Base-by-base conservation (phyloP, 108 stramenopile genomes). In the Stephanodiscus triporus region DNA sequence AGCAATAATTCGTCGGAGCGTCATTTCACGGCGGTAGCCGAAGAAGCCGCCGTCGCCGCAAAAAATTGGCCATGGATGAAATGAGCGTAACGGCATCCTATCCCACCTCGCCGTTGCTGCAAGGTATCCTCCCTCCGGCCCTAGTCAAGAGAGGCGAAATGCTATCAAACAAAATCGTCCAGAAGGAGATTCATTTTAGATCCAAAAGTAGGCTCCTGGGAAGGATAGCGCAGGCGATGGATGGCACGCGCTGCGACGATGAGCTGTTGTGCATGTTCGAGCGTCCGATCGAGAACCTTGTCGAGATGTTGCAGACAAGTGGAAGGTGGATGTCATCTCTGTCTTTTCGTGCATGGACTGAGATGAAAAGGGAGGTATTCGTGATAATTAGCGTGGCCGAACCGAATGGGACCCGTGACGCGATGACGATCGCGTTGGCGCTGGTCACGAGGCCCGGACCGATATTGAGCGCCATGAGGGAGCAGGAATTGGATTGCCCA, bases 231-330 rank as follows among this genome's bases (percentile, higher is more conserved):
- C 32, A 45, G 6, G 63, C 80, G 48, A 92, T 94, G 91, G 86
- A 94, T 78, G 93, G 93, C 9, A 87, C 74, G 9, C 77, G 84
- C 30, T 88, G 89, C 55, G 93, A 94, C 56, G 93, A 94, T 74
- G 93, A 89, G 63, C 60, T 94, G 45, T 87, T 78, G 17, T 91
- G 88, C 64, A 80, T 70, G 61, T 92, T 92, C 69, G 84, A 89
- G 38, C 66, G 47, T 54, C 88, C 93, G 23, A 68, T 90, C n/a
- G 72, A 82, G 17, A 63, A 88, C 45, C 73, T 94, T 22, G 63
- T 88, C 4, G 77, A 88, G 19, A 49, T 82, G 61, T 80, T 92
- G 9, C 72, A 58, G 49, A 55, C 34, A 22, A 68, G 68, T 51
- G 78, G 82, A 11, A 79, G 48, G 74, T 82, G 77, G 66, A 61